A percentile compares a stretch with the other conserved stretches of the same genome.
Conservation (phyloP, 441 rosid species). For the Populus hybrid region DNA sequence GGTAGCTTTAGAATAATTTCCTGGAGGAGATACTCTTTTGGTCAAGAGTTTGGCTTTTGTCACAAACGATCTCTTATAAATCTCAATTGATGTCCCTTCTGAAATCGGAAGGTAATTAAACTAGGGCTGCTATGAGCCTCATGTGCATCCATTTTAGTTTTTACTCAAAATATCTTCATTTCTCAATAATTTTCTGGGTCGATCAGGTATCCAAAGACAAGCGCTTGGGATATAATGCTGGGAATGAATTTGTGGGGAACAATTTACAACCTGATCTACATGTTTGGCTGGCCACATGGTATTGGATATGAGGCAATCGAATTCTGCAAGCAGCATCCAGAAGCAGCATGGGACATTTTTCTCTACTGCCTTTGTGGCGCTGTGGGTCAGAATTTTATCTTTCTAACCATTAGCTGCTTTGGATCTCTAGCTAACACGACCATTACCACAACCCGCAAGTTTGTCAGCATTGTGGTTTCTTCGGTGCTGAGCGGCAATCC, state of each 20-base stretch:
- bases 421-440: slow-evolving; percentile 95
- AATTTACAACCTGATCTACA: slow-evolving; percentile 79
- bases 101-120: too few relatives aligned
- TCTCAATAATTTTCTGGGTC: background rate
- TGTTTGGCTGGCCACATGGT: slow-evolving; percentile 80
- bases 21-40: too few relatives aligned
- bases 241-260: slow-evolving; percentile 99
- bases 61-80: too few relatives aligned
- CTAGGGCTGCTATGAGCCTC: too few relatives aligned
- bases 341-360: slow-evolving; percentile 87
- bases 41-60: too few relatives aligned
- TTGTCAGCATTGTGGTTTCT: slow-evolving; percentile 87
- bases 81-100: too few relatives aligned
- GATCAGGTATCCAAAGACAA: slow-evolving; percentile 75
- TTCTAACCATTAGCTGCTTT: slow-evolving; percentile 83
- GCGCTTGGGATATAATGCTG: slow-evolving; percentile 94
- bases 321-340: slow-evolving; percentile 86
- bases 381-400: slow-evolving; percentile 94
- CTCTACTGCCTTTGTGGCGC: slow-evolving; percentile 90
- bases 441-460: slow-evolving; percentile 91
- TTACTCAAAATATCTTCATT: background rate
- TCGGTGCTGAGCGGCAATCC: slow-evolving; percentile 90
- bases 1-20: too few relatives aligned
- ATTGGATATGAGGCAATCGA: slow-evolving; percentile 67
- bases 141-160: background rate